A percentile compares a stretch with the other conserved stretches of the same genome.
Evolutionary conservation across 257 asterid species (phyloP).

Genomic region (Capsicum pubescens): DNA sequence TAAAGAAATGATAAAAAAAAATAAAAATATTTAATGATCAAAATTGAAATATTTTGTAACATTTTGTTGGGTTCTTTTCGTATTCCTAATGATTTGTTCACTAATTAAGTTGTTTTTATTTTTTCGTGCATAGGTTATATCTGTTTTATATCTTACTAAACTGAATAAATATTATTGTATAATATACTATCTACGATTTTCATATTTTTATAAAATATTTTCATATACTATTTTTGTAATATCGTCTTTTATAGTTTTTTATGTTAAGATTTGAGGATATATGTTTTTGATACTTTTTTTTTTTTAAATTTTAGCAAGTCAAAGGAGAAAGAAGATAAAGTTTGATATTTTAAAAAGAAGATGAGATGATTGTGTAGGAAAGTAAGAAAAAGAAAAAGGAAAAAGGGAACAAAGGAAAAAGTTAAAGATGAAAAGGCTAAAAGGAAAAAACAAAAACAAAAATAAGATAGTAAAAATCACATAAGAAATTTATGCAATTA

Average conservation of each 20-base stretch:
- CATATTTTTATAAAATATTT: no score
- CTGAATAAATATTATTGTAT: no score
- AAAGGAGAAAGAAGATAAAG: not conserved
- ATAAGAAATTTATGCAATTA: not conserved
- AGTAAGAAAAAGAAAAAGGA: not conserved
- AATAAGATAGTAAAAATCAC: not conserved
- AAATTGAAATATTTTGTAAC: no score
- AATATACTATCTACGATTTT: no score
- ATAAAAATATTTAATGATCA: no score
- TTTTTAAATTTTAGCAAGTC: not conserved
- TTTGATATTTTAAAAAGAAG: not conserved
- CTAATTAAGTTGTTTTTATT: no score
- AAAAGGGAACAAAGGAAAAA: not conserved
- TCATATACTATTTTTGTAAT: no score
- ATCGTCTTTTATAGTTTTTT: not conserved
- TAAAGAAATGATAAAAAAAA: no score
- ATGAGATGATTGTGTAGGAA: not conserved
- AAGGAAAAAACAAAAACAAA: not conserved
- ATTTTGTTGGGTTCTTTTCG: no score
- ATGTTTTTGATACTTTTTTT: not conserved
- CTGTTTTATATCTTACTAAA: no score
- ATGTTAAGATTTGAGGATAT: not conserved
- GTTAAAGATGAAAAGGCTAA: slow-evolving; percentile 5
- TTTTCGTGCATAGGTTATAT: no score
- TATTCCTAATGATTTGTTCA: no score